Conservation (phyloP, 495 filamentous ascomycete species). For the Penicillium crystallinum region DNA sequence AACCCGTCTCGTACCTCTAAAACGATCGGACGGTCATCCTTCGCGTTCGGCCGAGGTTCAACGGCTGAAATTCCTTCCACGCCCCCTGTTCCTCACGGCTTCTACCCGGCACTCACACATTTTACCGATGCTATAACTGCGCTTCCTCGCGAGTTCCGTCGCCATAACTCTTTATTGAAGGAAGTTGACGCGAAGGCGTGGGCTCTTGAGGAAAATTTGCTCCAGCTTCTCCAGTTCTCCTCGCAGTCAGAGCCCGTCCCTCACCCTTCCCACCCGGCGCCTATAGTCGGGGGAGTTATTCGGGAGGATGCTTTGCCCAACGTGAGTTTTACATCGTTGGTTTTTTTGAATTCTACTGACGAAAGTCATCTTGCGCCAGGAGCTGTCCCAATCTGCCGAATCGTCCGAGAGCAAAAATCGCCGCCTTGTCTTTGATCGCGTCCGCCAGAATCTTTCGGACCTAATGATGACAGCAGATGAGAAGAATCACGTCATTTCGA, state of each 20-base stretch:
- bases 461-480: slow-evolving; percentile 86
- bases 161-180: slow-evolving; percentile 90
- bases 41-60: slow-evolving; percentile 37
- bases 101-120: slow-evolving; percentile 90
- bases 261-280: slow-evolving; percentile 34
- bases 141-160: slow-evolving; percentile 87
- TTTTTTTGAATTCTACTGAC: slow-evolving; percentile 5
- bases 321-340: slow-evolving; percentile 22
- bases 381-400: slow-evolving; percentile 29
- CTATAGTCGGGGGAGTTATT: slow-evolving; percentile 35
- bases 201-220: slow-evolving; percentile 55
- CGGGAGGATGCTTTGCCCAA: slow-evolving; percentile 36
- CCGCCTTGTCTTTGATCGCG: slow-evolving; percentile 60
- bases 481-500: slow-evolving; percentile 91
- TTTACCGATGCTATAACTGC: slow-evolving; percentile 92
- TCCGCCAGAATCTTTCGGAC: slow-evolving; percentile 59
- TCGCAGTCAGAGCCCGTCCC: slow-evolving; percentile 50
- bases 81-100: slow-evolving; percentile 47
- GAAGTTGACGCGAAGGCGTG: slow-evolving; percentile 91
- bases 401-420: slow-evolving; percentile 43
- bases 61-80: slow-evolving; percentile 29
- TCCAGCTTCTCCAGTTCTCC: slow-evolving; percentile 62
- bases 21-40: slow-evolving; percentile 49
- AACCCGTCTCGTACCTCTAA: slow-evolving; percentile 56
- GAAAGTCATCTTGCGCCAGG: slow-evolving; percentile 15